Evolutionary conservation across 176 grass and related monocot species (phyloP).

Genomic region (Oryza brachyantha): DNA sequence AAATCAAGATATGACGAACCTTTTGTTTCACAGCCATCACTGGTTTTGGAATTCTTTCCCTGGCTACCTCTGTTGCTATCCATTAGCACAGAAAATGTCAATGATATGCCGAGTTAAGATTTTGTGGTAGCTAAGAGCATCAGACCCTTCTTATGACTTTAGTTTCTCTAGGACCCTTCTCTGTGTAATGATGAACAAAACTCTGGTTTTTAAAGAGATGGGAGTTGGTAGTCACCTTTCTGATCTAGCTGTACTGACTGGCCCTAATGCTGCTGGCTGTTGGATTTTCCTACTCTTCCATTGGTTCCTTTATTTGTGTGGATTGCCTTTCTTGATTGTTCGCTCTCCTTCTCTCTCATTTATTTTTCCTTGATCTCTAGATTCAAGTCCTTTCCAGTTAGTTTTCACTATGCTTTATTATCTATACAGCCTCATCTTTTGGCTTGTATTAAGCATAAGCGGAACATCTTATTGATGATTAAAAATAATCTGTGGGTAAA

Average conservation of each 20-base stretch:
- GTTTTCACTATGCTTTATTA: background rate
- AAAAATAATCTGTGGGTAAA: too few relatives aligned
- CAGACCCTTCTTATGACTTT: background rate
- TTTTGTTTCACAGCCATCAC: conserved; percentile 15
- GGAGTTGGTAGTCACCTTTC: conserved; percentile 4
- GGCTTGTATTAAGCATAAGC: too few relatives aligned
- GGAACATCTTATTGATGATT: too few relatives aligned
- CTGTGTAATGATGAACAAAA: conserved; percentile 7
- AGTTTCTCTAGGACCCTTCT: background rate
- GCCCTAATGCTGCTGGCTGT: conserved; percentile 6
- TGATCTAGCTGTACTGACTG: conserved; percentile 14
- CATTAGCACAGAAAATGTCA: background rate
- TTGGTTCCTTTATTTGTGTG: background rate
- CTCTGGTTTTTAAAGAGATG: conserved; percentile 33
- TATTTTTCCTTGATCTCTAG: background rate
- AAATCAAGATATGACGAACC: conserved; percentile 24
- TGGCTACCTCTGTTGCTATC: conserved; percentile 26
- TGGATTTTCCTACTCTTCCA: background rate
- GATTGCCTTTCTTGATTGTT: background rate
- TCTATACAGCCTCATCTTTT: too few relatives aligned
- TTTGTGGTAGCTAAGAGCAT: background rate
- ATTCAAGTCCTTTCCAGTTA: background rate
- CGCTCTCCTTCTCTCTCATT: background rate
- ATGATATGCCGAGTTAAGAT: background rate
- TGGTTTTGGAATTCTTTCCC: conserved; percentile 20